Evolutionary conservation across 805 yeast genomes (phyloP).

Genomic region (Candida suzukii): DNA sequence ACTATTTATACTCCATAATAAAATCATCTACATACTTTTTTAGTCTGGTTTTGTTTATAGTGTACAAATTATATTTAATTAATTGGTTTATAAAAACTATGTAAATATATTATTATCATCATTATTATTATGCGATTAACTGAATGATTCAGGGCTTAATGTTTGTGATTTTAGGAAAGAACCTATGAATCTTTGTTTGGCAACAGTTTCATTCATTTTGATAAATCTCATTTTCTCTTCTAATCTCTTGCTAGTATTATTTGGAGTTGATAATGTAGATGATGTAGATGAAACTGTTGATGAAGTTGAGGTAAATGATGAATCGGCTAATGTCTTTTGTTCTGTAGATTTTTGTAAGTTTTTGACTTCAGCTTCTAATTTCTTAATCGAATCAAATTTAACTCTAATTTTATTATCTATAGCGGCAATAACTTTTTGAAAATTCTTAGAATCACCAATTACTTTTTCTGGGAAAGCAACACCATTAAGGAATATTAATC

Average conservation of each 20-base stretch:
- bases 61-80: too few relatives aligned
- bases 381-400: slow-evolving; percentile 10
- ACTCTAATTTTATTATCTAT: slow-evolving; percentile 18
- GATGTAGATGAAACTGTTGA: neutral
- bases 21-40: too few relatives aligned
- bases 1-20: too few relatives aligned
- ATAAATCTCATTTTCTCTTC: slow-evolving; percentile 8
- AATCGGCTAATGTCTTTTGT: too few relatives aligned
- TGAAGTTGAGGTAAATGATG: neutral
- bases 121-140: too few relatives aligned
- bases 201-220: slow-evolving; percentile 5
- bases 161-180: slow-evolving; percentile 4
- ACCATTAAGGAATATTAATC: slow-evolving; percentile 20
- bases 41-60: too few relatives aligned
- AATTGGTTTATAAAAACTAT: too few relatives aligned
- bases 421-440: slow-evolving; percentile 21
- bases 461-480: slow-evolving; percentile 22
- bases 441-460: slow-evolving; percentile 16
- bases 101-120: too few relatives aligned
- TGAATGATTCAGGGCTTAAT: too few relatives aligned
- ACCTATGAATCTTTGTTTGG: slow-evolving; percentile 8
- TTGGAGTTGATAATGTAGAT: neutral
- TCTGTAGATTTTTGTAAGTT: neutral
- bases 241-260: neutral
- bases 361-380: slow-evolving; percentile 10